Evolutionary conservation across 352 stramenopile species (phyloP).

Genomic region (Phytophthora citrophthora): DNA sequence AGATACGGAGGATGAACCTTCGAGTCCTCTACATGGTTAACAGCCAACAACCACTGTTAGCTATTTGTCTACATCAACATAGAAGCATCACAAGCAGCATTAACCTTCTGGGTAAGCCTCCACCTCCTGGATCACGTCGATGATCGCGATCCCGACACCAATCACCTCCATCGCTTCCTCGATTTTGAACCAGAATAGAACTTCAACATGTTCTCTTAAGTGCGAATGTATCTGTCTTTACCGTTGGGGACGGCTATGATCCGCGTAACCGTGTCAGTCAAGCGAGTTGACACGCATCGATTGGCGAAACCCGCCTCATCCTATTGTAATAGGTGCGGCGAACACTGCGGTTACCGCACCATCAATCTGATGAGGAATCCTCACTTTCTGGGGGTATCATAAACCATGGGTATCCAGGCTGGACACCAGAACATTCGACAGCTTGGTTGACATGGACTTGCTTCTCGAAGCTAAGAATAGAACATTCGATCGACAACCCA

Average conservation of each 20-base stretch:
- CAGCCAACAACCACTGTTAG: conserved; percentile 2
- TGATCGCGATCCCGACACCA: conserved; percentile 68
- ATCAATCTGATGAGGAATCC: not conserved
- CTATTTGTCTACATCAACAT: not conserved
- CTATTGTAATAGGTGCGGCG: conserved; percentile 6
- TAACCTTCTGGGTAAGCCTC: conserved; percentile 57
- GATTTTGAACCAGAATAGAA: not conserved
- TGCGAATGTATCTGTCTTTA: conserved; percentile 4
- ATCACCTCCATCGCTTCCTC: conserved; percentile 49
- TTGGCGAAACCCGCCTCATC: conserved; percentile 17
- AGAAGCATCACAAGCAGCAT: not conserved
- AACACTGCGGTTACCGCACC: not conserved
- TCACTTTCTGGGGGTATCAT: conserved; percentile 4
- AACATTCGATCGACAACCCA: conserved; percentile 19
- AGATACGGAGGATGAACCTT: conserved; percentile 39
- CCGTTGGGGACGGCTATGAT: not conserved
- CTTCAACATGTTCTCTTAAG: conserved; percentile 34
- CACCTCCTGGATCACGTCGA: conserved; percentile 75
- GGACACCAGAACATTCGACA: too few relatives aligned
- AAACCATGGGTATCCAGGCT: too few relatives aligned
- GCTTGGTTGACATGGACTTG: not conserved
- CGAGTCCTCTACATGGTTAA: conserved; percentile 46
- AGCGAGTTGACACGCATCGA: conserved; percentile 18
- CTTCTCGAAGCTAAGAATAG: conserved; percentile 42
- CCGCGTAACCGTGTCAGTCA: not conserved